A percentile compares a stretch with the other conserved stretches of the same genome.
phyloP scores from a whole-genome alignment of 257 asterid species.

The Ilex aquifolium region DNA sequence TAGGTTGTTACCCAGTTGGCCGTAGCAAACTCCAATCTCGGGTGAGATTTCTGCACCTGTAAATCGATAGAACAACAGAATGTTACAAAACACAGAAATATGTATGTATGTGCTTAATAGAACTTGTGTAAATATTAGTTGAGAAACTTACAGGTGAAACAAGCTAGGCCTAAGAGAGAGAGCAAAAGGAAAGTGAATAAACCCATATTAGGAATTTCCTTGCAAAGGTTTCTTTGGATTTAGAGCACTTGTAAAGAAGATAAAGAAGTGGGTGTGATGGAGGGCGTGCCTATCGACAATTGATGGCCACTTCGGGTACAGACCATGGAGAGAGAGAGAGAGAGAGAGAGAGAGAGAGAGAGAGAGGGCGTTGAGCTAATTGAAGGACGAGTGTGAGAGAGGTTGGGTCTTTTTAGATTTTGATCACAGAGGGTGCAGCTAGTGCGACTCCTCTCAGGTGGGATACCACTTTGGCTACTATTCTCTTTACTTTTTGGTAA shows the following conservation, averaged over 20 bases:
- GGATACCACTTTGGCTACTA: background rate
- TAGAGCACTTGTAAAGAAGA: conserved; percentile 2
- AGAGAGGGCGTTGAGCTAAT: conserved; percentile 13
- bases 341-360: conserved; percentile 11
- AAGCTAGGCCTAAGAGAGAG: background rate
- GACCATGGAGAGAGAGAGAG: conserved; percentile 8
- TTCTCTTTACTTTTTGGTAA: conserved; percentile 4
- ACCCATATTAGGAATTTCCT: background rate
- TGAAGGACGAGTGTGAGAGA: conserved; percentile 1
- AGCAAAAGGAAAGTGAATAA: conserved; percentile 1
- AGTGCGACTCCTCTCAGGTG: background rate
- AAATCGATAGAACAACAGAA: background rate
- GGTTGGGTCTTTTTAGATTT: background rate
- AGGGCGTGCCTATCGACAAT: background rate
- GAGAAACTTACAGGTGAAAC: background rate
- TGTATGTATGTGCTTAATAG: background rate
- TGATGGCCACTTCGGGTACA: conserved; percentile 2
- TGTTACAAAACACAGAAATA: background rate
- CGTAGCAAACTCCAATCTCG: conserved; percentile 78
- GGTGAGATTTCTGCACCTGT: conserved; percentile 51
- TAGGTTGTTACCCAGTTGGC: conserved; percentile 86
- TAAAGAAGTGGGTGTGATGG: background rate
- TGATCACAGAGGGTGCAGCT: background rate
- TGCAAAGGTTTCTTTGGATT: background rate
- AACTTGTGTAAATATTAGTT: background rate